Evolutionary conservation across 202 grass and related monocot species (phyloP).

Genomic region (Schoenoplectus tabernaemontani): DNA sequence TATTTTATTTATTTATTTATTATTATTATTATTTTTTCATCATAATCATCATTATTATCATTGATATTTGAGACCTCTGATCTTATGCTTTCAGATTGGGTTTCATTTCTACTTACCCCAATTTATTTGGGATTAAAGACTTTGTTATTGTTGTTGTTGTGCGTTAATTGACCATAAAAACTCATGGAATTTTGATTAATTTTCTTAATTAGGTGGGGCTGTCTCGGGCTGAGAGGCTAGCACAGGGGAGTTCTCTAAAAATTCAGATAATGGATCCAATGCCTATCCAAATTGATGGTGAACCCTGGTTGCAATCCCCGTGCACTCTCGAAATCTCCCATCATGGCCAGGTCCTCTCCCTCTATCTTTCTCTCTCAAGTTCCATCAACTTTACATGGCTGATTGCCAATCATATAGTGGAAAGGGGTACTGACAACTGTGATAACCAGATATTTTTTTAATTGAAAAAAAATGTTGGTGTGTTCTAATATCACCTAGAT

Average conservation of each 20-base stretch:
- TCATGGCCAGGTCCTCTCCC: conserved; percentile 55
- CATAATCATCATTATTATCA: no score
- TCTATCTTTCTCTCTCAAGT: background rate
- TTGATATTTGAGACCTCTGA: no score
- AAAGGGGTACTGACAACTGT: background rate
- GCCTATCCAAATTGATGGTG: conserved; percentile 94
- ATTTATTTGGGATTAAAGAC: no score
- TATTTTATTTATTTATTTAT: no score
- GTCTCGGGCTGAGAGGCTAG: conserved; percentile 75
- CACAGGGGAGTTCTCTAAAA: conserved; percentile 73
- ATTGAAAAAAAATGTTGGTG: background rate
- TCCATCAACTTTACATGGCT: background rate
- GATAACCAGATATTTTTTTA: background rate
- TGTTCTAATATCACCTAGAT: background rate
- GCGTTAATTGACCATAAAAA: no score
- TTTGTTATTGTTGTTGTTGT: no score
- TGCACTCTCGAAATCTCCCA: conserved; percentile 82
- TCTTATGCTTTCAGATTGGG: no score
- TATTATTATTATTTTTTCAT: no score
- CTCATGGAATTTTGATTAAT: no score
- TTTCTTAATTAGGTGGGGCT: conserved; percentile 95
- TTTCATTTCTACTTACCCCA: no score
- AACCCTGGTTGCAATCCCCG: conserved; percentile 85
- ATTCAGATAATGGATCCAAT: conserved; percentile 54
- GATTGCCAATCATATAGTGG: background rate